Evolutionary conservation across 1,139 yeast species (phyloP), one percentile per base, ranked within the genome.

Genomic region (Meyerozyma sp.): DNA sequence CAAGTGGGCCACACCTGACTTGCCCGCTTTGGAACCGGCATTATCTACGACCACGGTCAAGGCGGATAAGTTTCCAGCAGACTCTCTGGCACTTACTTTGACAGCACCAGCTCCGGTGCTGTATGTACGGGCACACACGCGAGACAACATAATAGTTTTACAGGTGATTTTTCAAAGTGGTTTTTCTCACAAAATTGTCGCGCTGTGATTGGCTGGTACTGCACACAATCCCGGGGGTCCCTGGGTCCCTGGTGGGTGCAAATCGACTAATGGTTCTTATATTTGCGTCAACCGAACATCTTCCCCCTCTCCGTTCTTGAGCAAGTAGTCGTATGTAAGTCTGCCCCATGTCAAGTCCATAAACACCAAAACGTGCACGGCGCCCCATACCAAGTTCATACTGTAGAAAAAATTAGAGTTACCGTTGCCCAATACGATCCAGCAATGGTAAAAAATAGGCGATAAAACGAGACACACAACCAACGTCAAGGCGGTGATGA

Each of bases 371-470:
- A 82, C 81, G 54, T 90, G 76, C 3, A 90, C 88, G 13, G 82
- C 68, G 0, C 89, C 84, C 67, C 91, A 86, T 3, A 85, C 86
- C 49, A 93, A 73, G 20, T 94, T 89, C 54, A 93, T 86, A 42
- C 98, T 96, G 68, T 91, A 93, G 68, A 90, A 93, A 70, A 93
- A 93, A 65, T 93, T 93, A 48, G 97, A 84, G 66, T 93, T 93
- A 23, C 98, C 99, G 27, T 94, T 89, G 11, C 97, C 97, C 47
- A 89, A 73, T 44, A 85, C 87, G 52, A 93, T 88, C 99, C 99
- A 93, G 50, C 94, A 77, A 61, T 89, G 90, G 68, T 90, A 90
- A 61, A 93, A 93, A 9, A 90, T 83, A 0, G 98, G 98, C 2
- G 95, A 82, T 41, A 93, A 72, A 2, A 71, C 53, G 44, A 70